Base-by-base conservation (phyloP, 495 filamentous ascomycete genomes). In the Penicillium paradoxum region DNA sequence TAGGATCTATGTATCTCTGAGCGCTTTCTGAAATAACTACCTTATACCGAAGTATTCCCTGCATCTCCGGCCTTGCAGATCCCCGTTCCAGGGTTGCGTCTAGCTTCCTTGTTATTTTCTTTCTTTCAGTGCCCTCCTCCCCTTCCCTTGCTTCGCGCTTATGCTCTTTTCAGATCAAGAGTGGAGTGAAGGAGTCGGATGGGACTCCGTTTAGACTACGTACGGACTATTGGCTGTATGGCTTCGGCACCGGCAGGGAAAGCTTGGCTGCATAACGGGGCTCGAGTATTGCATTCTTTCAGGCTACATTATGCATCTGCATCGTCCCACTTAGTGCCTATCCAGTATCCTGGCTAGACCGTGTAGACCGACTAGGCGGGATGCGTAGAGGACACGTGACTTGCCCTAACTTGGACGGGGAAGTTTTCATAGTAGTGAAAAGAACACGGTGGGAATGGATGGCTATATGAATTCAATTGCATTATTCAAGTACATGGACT, bases 11-110 rank as follows among this genome's bases (percentile, higher is more conserved):
- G 37, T 32, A 33, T 51, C 49, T 43, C 49, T 55, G 53, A 49
- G 56, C 56, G 51, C 51, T 48, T 45, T 53, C 49, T 49, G 37
- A 46, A 46, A 14, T 39, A 54, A 58, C 46, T 41, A 32, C 19
- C 43, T 43, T 24, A 38, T 49, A 37, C 45, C 25, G 10, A 17
- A 34, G 21, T 38, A 18, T 37, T 15, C 30, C 3, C 25, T 10
- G 13, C 14, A 6, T 47, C 13, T 11, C 27, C 18, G 15, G 15
- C 41, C n/a, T 30, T 44, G 40, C 21, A 43, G 24, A 33, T 33
- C 14, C 21, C 19, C 1, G 18, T 15, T 11, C 38, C 15, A 40
- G 7, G 22, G 8, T 32, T 7, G 3, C 7, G 24, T 7, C 3
- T 27, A 27, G 24, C 24, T 32, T 11, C 2, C 29, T 11, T 6